These are phyloP conservation scores for Cephaloascus fragrans DNA, from an alignment of 805 yeast species.

Conservation along the genomic window DNA sequence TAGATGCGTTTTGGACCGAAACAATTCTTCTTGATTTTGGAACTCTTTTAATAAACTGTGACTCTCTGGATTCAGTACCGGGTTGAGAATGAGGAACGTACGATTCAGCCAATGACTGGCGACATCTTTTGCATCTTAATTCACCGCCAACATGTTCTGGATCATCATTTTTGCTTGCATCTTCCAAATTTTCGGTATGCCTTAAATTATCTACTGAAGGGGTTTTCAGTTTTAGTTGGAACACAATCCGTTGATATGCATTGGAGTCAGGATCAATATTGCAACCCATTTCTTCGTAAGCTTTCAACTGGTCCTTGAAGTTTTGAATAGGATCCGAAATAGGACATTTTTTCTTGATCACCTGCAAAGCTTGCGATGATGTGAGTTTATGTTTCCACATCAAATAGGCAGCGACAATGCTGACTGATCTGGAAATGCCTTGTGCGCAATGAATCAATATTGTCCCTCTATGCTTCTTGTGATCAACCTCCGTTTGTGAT, in stretches of 20 bases:
- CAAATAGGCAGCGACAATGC: constrained; percentile 35
- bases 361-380: constrained; percentile 57
- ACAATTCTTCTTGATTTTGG: constrained; percentile 52
- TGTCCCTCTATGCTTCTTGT: constrained; percentile 25
- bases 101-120: constrained; percentile 57
- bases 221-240: constrained; percentile 13
- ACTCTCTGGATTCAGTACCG: constrained; percentile 50
- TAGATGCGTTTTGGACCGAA: constrained; percentile 45
- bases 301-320: constrained; percentile 60
- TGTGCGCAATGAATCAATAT: constrained; percentile 44
- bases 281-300: constrained; percentile 34
- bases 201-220: constrained; percentile 7
- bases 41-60: constrained; percentile 55
- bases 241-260: constrained; percentile 16
- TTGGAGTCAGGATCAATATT: constrained; percentile 4
- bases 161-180: constrained; percentile 14
- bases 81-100: constrained; percentile 64
- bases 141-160: constrained; percentile 15
- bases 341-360: constrained; percentile 56
- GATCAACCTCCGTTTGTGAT: constrained; percentile 6
- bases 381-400: constrained; percentile 46
- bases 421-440: constrained; percentile 39
- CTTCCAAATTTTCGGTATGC: constrained; percentile 5
- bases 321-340: constrained; percentile 63
- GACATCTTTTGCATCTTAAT: constrained; percentile 76